A percentile compares a stretch with the other conserved stretches of the same genome.
Evolutionary conservation across 2,329 filamentous ascomycete species (phyloP).

Genomic region (Leptographium lundbergii): DNA sequence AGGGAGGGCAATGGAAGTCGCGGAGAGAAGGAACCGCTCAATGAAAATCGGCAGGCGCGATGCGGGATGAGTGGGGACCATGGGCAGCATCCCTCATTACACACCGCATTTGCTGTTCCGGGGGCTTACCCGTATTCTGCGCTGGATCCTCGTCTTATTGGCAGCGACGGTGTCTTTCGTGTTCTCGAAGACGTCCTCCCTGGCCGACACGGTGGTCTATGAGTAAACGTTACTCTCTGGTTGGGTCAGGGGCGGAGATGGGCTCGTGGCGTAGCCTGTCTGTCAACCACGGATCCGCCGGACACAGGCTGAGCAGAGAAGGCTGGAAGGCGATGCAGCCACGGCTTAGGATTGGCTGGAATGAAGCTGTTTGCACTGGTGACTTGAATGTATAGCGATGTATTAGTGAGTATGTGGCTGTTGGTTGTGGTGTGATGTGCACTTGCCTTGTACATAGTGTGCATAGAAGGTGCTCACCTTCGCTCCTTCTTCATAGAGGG

Average conservation of each 20-base stretch:
- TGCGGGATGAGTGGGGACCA: neutral
- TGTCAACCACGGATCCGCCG: constrained; percentile 9
- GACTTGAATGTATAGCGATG: neutral
- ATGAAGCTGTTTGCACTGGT: neutral
- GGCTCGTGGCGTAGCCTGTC: neutral
- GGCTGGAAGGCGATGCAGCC: constrained; percentile 2
- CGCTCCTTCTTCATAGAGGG: neutral
- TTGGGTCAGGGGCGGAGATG: neutral
- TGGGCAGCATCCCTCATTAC: neutral
- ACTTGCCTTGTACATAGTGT: constrained; percentile 4
- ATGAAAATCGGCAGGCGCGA: neutral
- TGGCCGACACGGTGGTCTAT: neutral
- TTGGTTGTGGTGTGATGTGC: constrained; percentile 4
- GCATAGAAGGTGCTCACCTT: neutral
- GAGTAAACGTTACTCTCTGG: neutral
- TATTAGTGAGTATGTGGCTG: neutral
- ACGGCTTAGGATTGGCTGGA: constrained; percentile 6
- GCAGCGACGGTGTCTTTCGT: neutral
- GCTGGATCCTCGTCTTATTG: neutral
- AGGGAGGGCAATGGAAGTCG: neutral
- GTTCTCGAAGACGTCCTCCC: neutral
- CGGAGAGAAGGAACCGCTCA: neutral
- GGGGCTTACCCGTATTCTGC: neutral
- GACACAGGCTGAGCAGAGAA: constrained; percentile 5
- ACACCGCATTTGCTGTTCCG: constrained; percentile 1